These are phyloP conservation scores for Auxenochlorella pyrenoidosa DNA, from an alignment of 139 green algal genomes.

Conservation along the genomic window DNA sequence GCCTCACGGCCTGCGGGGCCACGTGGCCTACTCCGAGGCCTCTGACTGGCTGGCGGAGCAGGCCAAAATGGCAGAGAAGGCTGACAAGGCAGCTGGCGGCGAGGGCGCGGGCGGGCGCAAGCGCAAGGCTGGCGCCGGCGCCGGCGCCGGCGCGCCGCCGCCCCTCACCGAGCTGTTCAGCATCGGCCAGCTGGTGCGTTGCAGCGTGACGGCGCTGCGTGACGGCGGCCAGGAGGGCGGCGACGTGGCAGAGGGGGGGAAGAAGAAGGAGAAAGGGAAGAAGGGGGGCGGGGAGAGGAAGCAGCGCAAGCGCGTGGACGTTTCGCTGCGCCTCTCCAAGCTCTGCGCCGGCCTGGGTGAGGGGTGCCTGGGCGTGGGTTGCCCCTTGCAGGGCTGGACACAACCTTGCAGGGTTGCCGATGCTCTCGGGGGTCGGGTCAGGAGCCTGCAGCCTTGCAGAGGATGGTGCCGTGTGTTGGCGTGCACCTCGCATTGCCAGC, in stretches of 20 bases:
- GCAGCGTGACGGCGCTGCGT: constrained; percentile 54
- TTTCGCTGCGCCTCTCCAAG: constrained; percentile 59
- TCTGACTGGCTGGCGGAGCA: constrained; percentile 71
- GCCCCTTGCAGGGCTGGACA: too few relatives aligned
- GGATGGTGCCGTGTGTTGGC: too few relatives aligned
- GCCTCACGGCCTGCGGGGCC: constrained; percentile 85
- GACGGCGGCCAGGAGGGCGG: neutral
- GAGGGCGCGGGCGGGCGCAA: neutral
- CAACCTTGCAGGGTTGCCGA: too few relatives aligned
- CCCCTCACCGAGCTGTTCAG: constrained; percentile 59
- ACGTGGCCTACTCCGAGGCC: constrained; percentile 64
- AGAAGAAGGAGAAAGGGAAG: neutral
- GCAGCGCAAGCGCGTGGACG: constrained; percentile 66
- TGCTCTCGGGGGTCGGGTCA: too few relatives aligned
- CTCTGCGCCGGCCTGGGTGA: constrained; percentile 53
- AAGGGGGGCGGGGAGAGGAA: constrained; percentile 19
- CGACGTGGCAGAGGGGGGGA: neutral
- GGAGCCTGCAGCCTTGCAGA: too few relatives aligned
- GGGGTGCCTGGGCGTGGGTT: too few relatives aligned
- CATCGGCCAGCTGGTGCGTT: constrained; percentile 85
- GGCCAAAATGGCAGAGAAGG: constrained; percentile 41
- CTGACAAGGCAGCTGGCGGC: neutral
- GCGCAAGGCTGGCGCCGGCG: neutral
- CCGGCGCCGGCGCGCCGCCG: neutral
- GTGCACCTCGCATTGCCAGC: too few relatives aligned